These are phyloP conservation scores for Amauroascus verrucosus DNA, from an alignment of 2,329 filamentous ascomycete genomes.

Conservation along the genomic window DNA sequence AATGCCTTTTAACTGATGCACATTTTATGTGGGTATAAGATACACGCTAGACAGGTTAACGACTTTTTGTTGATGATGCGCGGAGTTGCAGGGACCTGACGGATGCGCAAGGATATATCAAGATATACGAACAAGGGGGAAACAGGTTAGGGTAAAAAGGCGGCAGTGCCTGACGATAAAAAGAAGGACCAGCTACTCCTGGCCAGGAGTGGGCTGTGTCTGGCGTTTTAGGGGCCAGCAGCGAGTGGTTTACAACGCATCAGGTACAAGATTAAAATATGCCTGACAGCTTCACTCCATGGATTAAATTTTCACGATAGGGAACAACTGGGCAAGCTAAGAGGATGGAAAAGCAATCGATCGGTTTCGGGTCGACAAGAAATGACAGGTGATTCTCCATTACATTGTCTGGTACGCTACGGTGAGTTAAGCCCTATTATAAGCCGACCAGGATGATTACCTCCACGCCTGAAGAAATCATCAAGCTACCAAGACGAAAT, in stretches of 20 bases:
- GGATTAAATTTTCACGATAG: too few relatives aligned
- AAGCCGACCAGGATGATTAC: slow-evolving; percentile 1
- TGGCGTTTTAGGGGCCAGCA: slow-evolving; percentile 2
- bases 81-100: slow-evolving; percentile 10
- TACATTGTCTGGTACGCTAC: slow-evolving; percentile 9
- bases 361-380: neutral
- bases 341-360: neutral
- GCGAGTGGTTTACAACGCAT: slow-evolving; percentile 7
- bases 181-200: neutral
- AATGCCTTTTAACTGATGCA: slow-evolving; percentile 5
- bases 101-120: slow-evolving; percentile 11
- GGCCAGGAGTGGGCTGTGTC: neutral
- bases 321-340: neutral
- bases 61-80: slow-evolving; percentile 7
- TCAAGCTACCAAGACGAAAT: too few relatives aligned
- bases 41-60: slow-evolving; percentile 3
- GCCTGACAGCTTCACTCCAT: neutral
- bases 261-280: neutral
- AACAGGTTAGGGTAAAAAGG: slow-evolving; percentile 3
- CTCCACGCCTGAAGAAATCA: neutral
- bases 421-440: slow-evolving; percentile 12
- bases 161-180: slow-evolving; percentile 8
- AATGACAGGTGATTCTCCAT: slow-evolving; percentile 6
- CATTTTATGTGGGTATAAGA: slow-evolving; percentile 11
- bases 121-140: slow-evolving; percentile 10